These are phyloP conservation scores for Leucocoprinus leucothites DNA, from an alignment of 768 basidiomycete species.

Conservation along the genomic window DNA sequence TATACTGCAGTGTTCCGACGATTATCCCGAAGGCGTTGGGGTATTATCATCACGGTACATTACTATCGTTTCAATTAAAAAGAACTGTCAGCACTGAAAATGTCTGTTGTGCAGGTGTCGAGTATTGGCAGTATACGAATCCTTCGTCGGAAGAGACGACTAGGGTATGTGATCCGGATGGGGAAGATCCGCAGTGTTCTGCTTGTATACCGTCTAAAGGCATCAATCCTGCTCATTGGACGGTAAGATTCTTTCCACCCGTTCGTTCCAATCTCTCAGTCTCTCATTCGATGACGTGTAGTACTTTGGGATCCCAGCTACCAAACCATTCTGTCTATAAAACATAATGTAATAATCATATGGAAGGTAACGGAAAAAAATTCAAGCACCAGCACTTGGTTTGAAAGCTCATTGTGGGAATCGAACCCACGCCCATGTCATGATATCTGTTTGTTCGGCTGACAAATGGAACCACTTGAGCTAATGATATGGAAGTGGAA, in stretches of 20 bases:
- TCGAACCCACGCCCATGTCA: neutral
- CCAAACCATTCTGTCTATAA: constrained; percentile 37
- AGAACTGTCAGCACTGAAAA: too few relatives aligned
- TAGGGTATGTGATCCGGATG: constrained; percentile 37
- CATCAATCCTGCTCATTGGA: constrained; percentile 43
- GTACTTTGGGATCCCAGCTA: constrained; percentile 38
- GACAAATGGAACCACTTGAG: too few relatives aligned
- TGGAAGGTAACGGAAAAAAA: too few relatives aligned
- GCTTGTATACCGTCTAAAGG: constrained; percentile 44
- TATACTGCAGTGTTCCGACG: constrained; percentile 49
- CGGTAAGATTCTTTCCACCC: constrained; percentile 29
- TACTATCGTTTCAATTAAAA: neutral
- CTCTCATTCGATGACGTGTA: constrained; percentile 10
- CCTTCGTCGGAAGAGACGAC: constrained; percentile 41
- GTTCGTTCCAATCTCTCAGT: neutral
- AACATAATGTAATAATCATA: too few relatives aligned
- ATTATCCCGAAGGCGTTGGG: constrained; percentile 45
- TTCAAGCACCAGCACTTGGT: neutral
- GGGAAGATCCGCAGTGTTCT: constrained; percentile 49
- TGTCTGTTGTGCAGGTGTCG: constrained; percentile 42
- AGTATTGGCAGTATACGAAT: constrained; percentile 47
- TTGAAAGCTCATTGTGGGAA: neutral
- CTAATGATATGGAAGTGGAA: too few relatives aligned
- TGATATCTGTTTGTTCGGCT: too few relatives aligned
- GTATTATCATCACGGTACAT: constrained; percentile 51